These are phyloP conservation scores for Ilyonectria sp. DNA, from an alignment of 2,329 filamentous ascomycete genomes.

Conservation along the genomic window DNA sequence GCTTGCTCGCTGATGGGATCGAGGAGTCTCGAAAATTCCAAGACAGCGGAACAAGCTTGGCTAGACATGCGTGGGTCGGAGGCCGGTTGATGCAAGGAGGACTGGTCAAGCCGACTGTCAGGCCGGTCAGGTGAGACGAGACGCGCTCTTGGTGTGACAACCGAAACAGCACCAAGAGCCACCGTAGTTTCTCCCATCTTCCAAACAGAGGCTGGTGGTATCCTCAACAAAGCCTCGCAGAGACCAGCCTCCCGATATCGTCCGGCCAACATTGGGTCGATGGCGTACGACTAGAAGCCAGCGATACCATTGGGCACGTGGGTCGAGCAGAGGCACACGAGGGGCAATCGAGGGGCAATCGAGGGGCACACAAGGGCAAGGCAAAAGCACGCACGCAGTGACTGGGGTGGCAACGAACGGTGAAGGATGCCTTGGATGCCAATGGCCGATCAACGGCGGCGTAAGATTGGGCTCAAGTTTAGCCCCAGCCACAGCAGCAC, in stretches of 20 bases:
- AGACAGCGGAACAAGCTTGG: not conserved
- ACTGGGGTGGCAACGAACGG: slow-evolving; percentile 6
- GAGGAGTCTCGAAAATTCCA: not conserved
- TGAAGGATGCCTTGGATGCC: not conserved
- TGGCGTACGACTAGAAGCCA: not conserved
- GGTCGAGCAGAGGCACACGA: slow-evolving; percentile 9
- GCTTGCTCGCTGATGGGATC: not conserved
- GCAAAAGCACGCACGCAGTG: not conserved
- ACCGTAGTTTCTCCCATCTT: slow-evolving; percentile 6
- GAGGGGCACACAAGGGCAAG: slow-evolving; percentile 1
- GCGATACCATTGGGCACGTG: slow-evolving; percentile 24
- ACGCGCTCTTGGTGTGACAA: not conserved
- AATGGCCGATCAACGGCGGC: slow-evolving; percentile 22
- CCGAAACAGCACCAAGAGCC: not conserved
- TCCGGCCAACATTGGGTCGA: slow-evolving; percentile 17
- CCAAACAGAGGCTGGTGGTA: not conserved
- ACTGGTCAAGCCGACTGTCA: no score
- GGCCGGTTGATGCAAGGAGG: not conserved
- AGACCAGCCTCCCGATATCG: slow-evolving; percentile 19
- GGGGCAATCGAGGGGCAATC: not conserved
- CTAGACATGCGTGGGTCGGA: not conserved
- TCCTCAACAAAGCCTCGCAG: slow-evolving; percentile 21
- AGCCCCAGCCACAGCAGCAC: not conserved
- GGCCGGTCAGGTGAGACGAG: not conserved
- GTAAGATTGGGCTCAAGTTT: slow-evolving; percentile 12